phyloP scores from a whole-genome alignment of 805 yeast genomes.

The Starmerella apis region DNA sequence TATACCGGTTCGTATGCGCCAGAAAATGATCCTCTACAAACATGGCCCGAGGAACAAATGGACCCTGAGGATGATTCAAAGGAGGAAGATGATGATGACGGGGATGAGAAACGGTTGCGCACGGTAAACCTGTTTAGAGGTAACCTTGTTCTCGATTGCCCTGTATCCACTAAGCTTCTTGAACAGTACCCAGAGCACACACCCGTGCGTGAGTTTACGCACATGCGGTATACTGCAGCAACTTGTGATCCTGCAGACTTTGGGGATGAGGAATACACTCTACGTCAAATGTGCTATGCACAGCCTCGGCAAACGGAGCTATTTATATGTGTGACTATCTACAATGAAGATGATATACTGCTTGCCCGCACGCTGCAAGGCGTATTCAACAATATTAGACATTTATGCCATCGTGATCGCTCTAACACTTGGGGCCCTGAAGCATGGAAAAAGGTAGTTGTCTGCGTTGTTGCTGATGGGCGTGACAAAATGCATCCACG shows the following conservation, averaged over 20 bases:
- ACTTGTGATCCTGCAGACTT: slow-evolving; percentile 83
- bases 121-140: slow-evolving; percentile 55
- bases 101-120: slow-evolving; percentile 12
- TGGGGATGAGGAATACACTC: slow-evolving; percentile 50
- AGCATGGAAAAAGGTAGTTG: slow-evolving; percentile 89
- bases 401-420: slow-evolving; percentile 52
- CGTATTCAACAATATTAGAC: slow-evolving; percentile 73
- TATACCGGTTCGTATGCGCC: neutral
- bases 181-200: slow-evolving; percentile 43
- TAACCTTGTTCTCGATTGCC: slow-evolving; percentile 78
- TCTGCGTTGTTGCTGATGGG: slow-evolving; percentile 85
- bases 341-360: slow-evolving; percentile 75
- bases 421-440: slow-evolving; percentile 86
- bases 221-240: slow-evolving; percentile 87
- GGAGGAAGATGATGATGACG: slow-evolving; percentile 20
- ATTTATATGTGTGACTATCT: slow-evolving; percentile 77
- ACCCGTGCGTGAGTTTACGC: slow-evolving; percentile 57
- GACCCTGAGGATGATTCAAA: neutral
- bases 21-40: neutral
- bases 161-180: slow-evolving; percentile 62
- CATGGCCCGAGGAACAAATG: slow-evolving; percentile 13
- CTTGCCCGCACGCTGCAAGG: slow-evolving; percentile 83
- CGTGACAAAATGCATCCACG: slow-evolving; percentile 71
- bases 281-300: slow-evolving; percentile 69
- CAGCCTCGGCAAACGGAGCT: slow-evolving; percentile 77